Evolutionary conservation across 306 rosid genomes (phyloP).

Genomic region (Mucuna pruriens): DNA sequence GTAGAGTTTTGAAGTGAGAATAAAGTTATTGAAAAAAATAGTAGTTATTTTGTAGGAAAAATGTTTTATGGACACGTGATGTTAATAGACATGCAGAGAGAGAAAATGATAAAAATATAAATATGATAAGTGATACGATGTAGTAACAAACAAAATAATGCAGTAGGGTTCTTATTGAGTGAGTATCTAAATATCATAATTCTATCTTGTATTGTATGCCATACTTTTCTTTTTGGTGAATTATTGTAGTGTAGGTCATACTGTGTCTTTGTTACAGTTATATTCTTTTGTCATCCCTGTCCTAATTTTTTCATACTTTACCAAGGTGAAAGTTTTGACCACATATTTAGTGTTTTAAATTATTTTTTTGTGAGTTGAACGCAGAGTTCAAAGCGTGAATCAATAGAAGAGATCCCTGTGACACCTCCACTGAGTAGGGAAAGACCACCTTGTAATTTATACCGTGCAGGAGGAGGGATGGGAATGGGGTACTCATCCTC

Average conservation of each 20-base stretch:
- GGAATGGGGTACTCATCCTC: conserved; percentile 68
- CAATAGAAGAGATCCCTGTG: conserved; percentile 59
- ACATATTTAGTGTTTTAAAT: conserved; percentile 5
- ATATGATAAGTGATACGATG: background rate
- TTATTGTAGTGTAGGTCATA: background rate
- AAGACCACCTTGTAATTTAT: conserved; percentile 53
- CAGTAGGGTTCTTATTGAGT: too few relatives aligned
- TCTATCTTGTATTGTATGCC: background rate
- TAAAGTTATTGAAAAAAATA: background rate
- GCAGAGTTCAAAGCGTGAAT: conserved; percentile 65
- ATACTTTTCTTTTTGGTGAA: background rate
- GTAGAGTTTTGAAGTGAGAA: background rate
- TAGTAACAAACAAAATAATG: background rate
- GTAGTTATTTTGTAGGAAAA: background rate
- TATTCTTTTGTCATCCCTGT: background rate
- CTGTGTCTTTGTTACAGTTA: background rate
- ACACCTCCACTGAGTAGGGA: conserved; percentile 60
- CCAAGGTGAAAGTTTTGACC: background rate
- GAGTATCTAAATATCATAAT: background rate
- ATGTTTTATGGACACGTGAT: background rate
- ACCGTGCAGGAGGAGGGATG: conserved; percentile 59
- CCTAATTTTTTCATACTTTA: background rate
- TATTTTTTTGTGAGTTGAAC: conserved; percentile 3
- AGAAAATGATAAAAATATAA: too few relatives aligned
- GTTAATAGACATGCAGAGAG: background rate